Evolutionary conservation across 1,139 yeast genomes (phyloP).

Genomic region (Taphrina confusa): DNA sequence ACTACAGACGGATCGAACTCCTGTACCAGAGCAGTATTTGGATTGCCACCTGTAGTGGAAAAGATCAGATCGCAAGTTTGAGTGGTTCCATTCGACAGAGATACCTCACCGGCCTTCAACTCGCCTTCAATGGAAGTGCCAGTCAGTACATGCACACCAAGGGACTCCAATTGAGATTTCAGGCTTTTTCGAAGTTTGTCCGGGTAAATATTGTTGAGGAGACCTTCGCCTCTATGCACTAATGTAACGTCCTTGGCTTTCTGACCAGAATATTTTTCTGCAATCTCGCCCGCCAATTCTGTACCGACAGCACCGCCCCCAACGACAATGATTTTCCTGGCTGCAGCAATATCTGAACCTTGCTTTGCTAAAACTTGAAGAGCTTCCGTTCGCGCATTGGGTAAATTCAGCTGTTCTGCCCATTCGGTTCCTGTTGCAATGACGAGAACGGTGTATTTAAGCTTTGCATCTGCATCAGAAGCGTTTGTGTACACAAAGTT

Average conservation of each 20-base stretch:
- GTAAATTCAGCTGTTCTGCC: constrained; percentile 20
- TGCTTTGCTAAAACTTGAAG: constrained; percentile 7
- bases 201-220: constrained; percentile 22
- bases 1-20: constrained; percentile 12
- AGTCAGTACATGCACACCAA: constrained; percentile 7
- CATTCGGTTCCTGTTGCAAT: constrained; percentile 28
- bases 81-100: neutral
- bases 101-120: constrained; percentile 10
- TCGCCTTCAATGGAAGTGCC: constrained; percentile 5
- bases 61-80: constrained; percentile 10
- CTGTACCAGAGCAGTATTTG: constrained; percentile 16
- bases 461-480: neutral
- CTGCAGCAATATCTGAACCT: constrained; percentile 7
- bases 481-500: neutral
- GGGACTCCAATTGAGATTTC: constrained; percentile 18
- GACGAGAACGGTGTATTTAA: constrained; percentile 17
- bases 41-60: constrained; percentile 20
- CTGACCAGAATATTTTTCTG: neutral
- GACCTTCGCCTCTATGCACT: constrained; percentile 13
- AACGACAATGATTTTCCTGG: constrained; percentile 18
- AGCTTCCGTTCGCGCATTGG: constrained; percentile 23
- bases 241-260: constrained; percentile 11
- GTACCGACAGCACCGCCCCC: constrained; percentile 34
- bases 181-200: constrained; percentile 19
- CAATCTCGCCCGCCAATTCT: constrained; percentile 34